phyloP scores from a whole-genome alignment of 768 basidiomycete genomes.

The Russula brevipes region DNA sequence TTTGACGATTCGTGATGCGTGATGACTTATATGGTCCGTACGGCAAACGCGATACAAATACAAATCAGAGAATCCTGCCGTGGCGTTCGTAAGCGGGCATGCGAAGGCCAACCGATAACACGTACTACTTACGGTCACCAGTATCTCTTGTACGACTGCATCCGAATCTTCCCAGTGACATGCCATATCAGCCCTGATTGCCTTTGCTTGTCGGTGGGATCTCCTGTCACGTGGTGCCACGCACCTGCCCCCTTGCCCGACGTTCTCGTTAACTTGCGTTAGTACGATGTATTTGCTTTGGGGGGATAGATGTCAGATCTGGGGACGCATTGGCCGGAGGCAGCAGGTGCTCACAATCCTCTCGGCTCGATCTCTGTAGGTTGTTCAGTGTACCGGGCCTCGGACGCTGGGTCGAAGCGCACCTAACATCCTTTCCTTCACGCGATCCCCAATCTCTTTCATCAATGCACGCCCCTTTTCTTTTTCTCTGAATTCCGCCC shows the following conservation, averaged over 20 bases:
- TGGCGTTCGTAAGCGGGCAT: slow-evolving; percentile 13
- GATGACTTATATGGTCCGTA: slow-evolving; percentile 41
- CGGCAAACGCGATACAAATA: slow-evolving; percentile 58
- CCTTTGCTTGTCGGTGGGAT: slow-evolving; percentile 12
- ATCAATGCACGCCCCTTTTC: slow-evolving; percentile 72
- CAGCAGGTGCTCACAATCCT: slow-evolving; percentile 51
- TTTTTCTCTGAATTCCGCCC: slow-evolving; percentile 64
- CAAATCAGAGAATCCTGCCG: slow-evolving; percentile 66
- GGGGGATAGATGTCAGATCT: slow-evolving; percentile 18
- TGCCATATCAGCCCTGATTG: slow-evolving; percentile 64
- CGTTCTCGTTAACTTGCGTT: slow-evolving; percentile 80
- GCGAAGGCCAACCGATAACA: slow-evolving; percentile 15
- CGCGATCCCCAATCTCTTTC: slow-evolving; percentile 76
- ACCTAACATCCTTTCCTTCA: slow-evolving; percentile 78
- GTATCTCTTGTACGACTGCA: slow-evolving; percentile 71
- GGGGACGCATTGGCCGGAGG: neutral
- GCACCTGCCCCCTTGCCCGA: slow-evolving; percentile 80
- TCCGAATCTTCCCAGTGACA: slow-evolving; percentile 90
- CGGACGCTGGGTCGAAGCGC: slow-evolving; percentile 21
- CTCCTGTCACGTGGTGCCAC: slow-evolving; percentile 26
- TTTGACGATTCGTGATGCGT: slow-evolving; percentile 2
- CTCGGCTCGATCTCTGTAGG: slow-evolving; percentile 62
- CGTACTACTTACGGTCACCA: slow-evolving; percentile 57
- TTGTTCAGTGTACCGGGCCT: slow-evolving; percentile 13
- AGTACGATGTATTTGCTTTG: slow-evolving; percentile 81